Percentiles rank a stretch among this genome's conserved stretches.
phyloP scores from a whole-genome alignment of 495 filamentous ascomycete species.

The Friedmanniomyces simplex region DNA sequence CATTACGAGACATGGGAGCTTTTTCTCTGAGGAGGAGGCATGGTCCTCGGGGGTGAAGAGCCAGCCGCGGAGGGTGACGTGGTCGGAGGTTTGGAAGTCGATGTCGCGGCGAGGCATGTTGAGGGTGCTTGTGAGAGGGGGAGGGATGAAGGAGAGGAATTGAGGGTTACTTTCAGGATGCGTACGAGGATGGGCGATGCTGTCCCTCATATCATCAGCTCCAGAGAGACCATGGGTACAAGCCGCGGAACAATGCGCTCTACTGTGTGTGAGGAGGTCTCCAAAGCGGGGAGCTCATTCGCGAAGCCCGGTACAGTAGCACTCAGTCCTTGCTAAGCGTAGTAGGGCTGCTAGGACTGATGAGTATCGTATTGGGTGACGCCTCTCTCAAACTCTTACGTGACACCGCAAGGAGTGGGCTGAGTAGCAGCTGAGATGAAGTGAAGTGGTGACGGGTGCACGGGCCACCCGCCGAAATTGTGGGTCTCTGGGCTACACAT shows the following conservation, averaged over 20 bases:
- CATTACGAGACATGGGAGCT: constrained; percentile 28
- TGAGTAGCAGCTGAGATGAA: neutral
- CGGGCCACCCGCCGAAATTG: too few species aligned
- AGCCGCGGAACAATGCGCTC: too few species aligned
- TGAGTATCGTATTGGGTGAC: too few species aligned
- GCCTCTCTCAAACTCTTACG: too few species aligned
- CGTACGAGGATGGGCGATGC: too few species aligned
- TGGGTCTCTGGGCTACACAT: too few species aligned
- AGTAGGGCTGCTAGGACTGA: neutral
- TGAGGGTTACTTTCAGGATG: neutral
- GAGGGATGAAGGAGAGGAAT: neutral
- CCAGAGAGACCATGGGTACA: too few species aligned
- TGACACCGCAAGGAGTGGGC: neutral
- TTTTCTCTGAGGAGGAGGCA: neutral
- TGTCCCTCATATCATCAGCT: too few species aligned
- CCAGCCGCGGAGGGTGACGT: constrained; percentile 20
- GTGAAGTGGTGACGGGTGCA: neutral
- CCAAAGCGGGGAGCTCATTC: neutral
- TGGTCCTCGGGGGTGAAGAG: constrained; percentile 15
- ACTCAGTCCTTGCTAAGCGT: too few species aligned
- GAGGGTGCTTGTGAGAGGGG: neutral
- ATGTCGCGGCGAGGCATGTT: constrained; percentile 23
- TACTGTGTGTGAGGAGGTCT: too few species aligned
- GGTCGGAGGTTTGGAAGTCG: constrained; percentile 18
- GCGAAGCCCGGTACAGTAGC: too few species aligned